Conservation (phyloP, 176 grass and related monocot species). For the Carex cristatella region DNA sequence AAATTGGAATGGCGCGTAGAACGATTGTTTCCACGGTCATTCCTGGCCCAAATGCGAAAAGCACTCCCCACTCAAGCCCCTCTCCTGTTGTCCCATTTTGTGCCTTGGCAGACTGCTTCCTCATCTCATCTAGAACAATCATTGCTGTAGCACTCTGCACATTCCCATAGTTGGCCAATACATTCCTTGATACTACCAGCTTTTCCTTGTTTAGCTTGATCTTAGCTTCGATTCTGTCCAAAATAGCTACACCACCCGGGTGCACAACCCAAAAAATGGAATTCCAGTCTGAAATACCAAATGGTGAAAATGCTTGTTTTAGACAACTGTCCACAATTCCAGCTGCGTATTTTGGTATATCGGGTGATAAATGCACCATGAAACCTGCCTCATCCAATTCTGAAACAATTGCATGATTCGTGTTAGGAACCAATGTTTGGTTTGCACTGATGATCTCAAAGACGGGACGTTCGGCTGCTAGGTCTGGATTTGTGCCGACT, state of each 20-base stretch:
- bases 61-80: not conserved
- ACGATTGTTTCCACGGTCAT: too few species aligned
- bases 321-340: too few species aligned
- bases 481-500: not conserved
- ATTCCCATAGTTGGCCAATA: not conserved
- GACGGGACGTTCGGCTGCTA: not conserved
- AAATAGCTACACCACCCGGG: not conserved
- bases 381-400: too few species aligned
- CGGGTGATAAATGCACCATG: too few species aligned
- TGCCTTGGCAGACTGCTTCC: not conserved
- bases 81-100: slow-evolving; percentile 4
- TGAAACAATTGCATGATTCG: not conserved
- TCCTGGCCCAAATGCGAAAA: too few species aligned
- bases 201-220: slow-evolving; percentile 6
- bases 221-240: not conserved
- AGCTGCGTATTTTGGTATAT: too few species aligned
- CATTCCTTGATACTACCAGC: not conserved
- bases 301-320: too few species aligned
- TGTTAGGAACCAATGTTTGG: not conserved
- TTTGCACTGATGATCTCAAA: not conserved
- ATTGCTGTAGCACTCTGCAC: not conserved
- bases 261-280: slow-evolving; percentile 22
- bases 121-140: slow-evolving; percentile 21
- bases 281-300: not conserved
- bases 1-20: too few species aligned